A percentile compares a stretch with the other conserved stretches of the same genome.
phyloP scores from a whole-genome alignment of 2,329 filamentous ascomycete species.

The Cladosporium oxysporum region DNA sequence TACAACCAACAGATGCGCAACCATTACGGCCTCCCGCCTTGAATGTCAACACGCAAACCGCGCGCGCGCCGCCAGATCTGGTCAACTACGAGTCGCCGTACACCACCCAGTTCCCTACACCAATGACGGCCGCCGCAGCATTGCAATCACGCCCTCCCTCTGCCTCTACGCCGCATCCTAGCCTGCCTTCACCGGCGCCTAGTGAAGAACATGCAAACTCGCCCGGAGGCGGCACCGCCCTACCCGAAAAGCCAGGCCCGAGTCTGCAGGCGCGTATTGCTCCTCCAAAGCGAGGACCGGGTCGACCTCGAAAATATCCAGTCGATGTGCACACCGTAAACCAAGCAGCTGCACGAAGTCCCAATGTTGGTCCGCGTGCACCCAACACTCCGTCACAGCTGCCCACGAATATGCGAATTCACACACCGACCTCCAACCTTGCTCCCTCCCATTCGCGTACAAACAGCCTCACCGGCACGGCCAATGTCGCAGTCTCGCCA shows the following conservation, averaged over 20 bases:
- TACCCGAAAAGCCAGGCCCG: background rate
- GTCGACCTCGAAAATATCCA: constrained; percentile 7
- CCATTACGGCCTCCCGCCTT: background rate
- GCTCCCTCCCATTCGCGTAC: background rate
- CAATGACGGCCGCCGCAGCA: constrained; percentile 4
- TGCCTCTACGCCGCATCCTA: constrained; percentile 22
- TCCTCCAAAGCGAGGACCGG: background rate
- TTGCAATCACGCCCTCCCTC: background rate
- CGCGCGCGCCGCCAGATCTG: background rate
- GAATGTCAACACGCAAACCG: background rate
- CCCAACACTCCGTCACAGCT: background rate
- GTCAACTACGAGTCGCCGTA: constrained; percentile 20
- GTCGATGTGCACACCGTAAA: background rate
- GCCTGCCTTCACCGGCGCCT: constrained; percentile 63
- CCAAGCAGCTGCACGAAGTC: background rate
- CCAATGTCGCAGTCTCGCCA: background rate
- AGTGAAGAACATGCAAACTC: constrained; percentile 55
- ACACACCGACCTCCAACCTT: background rate
- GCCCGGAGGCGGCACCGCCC: background rate
- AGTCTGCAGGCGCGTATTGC: background rate
- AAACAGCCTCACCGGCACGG: background rate
- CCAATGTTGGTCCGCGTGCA: background rate
- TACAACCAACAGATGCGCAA: background rate
- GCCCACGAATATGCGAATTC: background rate
- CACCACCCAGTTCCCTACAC: constrained; percentile 26